Evolutionary conservation across 306 rosid genomes (phyloP).

Genomic region (Cucurbita pepo): DNA sequence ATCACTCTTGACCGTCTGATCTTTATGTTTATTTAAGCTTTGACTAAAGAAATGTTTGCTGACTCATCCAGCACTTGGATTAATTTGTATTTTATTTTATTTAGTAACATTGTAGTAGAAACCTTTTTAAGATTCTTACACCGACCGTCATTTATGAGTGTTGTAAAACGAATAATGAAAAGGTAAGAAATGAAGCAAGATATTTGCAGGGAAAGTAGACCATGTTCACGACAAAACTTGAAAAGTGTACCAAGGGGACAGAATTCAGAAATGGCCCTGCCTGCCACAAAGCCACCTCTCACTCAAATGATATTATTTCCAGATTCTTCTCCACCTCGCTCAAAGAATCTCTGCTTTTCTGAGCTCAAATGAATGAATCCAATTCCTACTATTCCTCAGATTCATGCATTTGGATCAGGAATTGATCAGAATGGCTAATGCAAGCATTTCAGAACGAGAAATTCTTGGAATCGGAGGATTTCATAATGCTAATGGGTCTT

Average conservation of each 20-base stretch:
- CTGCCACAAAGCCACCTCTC: neutral
- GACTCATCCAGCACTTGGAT: neutral
- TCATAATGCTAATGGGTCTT: neutral
- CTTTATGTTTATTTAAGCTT: no score
- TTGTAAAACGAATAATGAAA: neutral
- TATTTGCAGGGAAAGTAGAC: neutral
- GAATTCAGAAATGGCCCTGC: neutral
- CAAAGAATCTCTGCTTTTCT: neutral
- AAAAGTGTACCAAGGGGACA: neutral
- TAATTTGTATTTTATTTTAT: neutral
- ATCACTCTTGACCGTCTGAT: neutral
- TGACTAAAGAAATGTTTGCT: neutral
- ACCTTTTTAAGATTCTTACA: neutral
- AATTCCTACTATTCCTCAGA: neutral
- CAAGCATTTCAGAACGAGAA: neutral
- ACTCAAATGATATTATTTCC: neutral
- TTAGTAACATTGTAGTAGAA: neutral
- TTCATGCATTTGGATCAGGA: neutral
- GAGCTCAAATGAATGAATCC: neutral
- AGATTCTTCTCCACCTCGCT: neutral
- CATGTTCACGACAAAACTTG: neutral
- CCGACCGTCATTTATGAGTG: no score
- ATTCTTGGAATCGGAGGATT: neutral
- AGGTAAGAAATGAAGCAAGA: neutral
- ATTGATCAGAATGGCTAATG: conserved; percentile 1